Evolutionary conservation across 768 basidiomycete species (phyloP), one percentile per base, ranked within the genome.

Genomic region (Postia placenta): DNA sequence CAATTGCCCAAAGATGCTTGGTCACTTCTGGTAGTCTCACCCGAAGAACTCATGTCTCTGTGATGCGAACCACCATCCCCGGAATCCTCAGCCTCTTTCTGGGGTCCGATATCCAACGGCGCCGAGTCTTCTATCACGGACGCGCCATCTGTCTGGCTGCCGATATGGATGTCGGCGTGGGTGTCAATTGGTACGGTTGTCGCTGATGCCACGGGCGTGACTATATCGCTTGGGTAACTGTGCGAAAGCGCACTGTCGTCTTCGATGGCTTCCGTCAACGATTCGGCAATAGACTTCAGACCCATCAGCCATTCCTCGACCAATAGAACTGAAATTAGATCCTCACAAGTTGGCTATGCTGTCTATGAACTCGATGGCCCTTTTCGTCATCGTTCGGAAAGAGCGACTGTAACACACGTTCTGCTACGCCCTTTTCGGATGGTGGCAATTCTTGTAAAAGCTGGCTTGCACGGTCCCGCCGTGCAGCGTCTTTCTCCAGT

Each of bases 361-460:
- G 76, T 49, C 78, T 71, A 45, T 73, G 67, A 11, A 88, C 75
- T 17, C 67, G 62, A 50, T 79, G 79, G 14, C 64, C 63, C 9
- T 53, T 59, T 53, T 74, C 73, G 19, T 74, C 68, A 28, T 73
- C 71, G 33, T 74, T 69, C 0, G 69, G 64, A 50, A 87, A 89
- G 30, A 89, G 66, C 0, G 80, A 76, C 52, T 83, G 79, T 19
- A 89, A 68, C 25, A 91, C 76, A 43, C 81, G 77, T 49, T 71
- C 73, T 2, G 85, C 86, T 17, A 87, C 68, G 1, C 87, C 85
- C 54, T 75, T 74, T 47, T 90, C 87, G 1, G 81, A 76, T 5
- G 65, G 70, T 42, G 68, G 69, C 14, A 89, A 63, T 54, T 83
- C 83, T 38, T 71, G 71, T 55, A 87, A 56, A 38, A 87, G 51